These are phyloP conservation scores for Myriosclerotinia curreyana DNA, from an alignment of 2,329 filamentous ascomycete genomes.

Conservation along the genomic window DNA sequence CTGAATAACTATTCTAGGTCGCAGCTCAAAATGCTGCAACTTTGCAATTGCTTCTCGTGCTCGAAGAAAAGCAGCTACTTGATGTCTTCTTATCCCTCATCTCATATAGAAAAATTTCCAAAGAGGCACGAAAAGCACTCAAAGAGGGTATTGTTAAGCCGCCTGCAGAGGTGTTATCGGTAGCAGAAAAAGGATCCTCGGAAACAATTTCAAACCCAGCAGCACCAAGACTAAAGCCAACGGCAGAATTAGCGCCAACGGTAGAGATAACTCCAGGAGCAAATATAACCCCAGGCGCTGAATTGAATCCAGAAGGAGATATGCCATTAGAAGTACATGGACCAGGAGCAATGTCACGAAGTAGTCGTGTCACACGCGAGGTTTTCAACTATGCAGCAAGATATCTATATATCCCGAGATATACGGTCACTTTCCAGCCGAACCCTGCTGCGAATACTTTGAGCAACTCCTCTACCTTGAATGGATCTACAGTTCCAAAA, in stretches of 20 bases:
- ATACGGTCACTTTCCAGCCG: neutral
- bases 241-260: too few species aligned
- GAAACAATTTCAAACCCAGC: neutral
- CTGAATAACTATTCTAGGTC: neutral
- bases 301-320: too few species aligned
- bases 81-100: neutral
- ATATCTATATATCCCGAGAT: constrained; percentile 1
- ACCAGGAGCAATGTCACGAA: neutral
- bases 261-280: neutral
- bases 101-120: neutral
- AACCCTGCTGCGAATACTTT: neutral
- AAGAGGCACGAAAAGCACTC: neutral
- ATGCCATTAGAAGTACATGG: too few species aligned
- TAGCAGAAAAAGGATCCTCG: neutral
- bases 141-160: neutral
- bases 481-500: neutral
- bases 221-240: neutral
- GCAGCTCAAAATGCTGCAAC: neutral
- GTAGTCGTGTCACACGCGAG: neutral
- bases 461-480: too few species aligned
- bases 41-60: constrained; percentile 10
- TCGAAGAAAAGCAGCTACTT: constrained; percentile 5
- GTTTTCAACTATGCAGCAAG: constrained; percentile 17
- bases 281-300: neutral
- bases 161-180: neutral